Conservation (phyloP, 345 rosid species). For the Euphorbia lathyris region DNA sequence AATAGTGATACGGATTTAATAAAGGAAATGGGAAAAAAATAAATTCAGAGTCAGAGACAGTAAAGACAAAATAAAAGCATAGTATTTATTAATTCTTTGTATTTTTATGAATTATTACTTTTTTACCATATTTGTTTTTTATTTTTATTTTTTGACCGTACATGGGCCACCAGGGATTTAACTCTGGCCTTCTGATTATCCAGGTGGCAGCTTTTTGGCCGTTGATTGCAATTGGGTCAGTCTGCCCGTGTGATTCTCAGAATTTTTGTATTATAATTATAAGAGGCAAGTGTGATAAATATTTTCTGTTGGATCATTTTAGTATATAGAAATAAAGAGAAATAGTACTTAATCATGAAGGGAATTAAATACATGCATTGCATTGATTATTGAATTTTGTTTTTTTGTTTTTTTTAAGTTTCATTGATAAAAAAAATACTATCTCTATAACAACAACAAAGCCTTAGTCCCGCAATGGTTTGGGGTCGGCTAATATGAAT, state of each 20-base stretch:
- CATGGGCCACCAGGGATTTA: not conserved
- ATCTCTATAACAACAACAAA: no score
- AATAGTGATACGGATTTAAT: no score
- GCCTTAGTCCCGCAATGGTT: no score
- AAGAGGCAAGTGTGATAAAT: not conserved
- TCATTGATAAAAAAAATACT: no score
- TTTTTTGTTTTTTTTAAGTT: no score
- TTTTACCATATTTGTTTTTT: not conserved
- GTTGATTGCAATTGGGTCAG: not conserved
- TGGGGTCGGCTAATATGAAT: no score
- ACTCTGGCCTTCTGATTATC: slow-evolving; percentile 9
- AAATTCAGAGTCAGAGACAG: not conserved
- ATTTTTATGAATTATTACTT: not conserved
- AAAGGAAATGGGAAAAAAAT: no score
- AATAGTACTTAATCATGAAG: no score
- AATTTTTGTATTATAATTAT: not conserved
- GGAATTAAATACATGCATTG: no score
- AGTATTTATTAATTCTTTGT: not conserved
- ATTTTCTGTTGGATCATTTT: not conserved
- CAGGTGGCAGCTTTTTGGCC: slow-evolving; percentile 28
- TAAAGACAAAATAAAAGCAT: slow-evolving; percentile 1
- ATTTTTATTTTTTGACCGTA: not conserved
- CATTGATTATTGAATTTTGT: no score
- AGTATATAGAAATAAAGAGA: not conserved
- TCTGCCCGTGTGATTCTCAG: slow-evolving; percentile 13